phyloP scores from a whole-genome alignment of 495 filamentous ascomycete species.

The Penicillium subrubescens region DNA sequence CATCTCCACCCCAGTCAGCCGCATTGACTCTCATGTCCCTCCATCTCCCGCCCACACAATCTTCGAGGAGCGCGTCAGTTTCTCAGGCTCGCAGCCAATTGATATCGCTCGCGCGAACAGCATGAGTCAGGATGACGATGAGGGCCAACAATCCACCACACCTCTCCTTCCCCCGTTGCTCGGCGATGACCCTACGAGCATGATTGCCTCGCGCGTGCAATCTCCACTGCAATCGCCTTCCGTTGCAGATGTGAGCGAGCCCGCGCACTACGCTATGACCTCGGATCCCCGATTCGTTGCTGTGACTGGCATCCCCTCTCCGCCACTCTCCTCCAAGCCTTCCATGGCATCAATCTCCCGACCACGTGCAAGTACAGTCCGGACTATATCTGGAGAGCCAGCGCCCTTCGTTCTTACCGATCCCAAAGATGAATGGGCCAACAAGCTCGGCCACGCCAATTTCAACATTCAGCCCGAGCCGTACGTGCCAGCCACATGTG shows the following conservation, averaged over 20 bases:
- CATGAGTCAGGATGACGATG: constrained; percentile 55
- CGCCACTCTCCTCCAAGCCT: constrained; percentile 77
- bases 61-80: constrained; percentile 60
- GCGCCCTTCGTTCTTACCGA: constrained; percentile 62
- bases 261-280: constrained; percentile 33
- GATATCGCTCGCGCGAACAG: constrained; percentile 61
- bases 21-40: constrained; percentile 57
- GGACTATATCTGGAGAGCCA: constrained; percentile 58
- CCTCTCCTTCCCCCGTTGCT: constrained; percentile 82
- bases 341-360: constrained; percentile 75
- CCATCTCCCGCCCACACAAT: constrained; percentile 68
- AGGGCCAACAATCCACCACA: constrained; percentile 66
- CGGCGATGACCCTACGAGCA: constrained; percentile 51
- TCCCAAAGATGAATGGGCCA: constrained; percentile 76
- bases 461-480: constrained; percentile 85
- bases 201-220: constrained; percentile 50
- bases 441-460: constrained; percentile 85
- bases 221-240: constrained; percentile 85
- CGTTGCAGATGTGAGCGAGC: constrained; percentile 52
- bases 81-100: constrained; percentile 49
- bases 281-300: constrained; percentile 49
- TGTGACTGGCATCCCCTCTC: constrained; percentile 61
- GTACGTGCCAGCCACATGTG: constrained; percentile 64
- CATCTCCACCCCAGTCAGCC: constrained; percentile 44
- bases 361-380: constrained; percentile 44